Conservation (phyloP, 257 asterid genomes). For the Solanum lycopersicoides region DNA sequence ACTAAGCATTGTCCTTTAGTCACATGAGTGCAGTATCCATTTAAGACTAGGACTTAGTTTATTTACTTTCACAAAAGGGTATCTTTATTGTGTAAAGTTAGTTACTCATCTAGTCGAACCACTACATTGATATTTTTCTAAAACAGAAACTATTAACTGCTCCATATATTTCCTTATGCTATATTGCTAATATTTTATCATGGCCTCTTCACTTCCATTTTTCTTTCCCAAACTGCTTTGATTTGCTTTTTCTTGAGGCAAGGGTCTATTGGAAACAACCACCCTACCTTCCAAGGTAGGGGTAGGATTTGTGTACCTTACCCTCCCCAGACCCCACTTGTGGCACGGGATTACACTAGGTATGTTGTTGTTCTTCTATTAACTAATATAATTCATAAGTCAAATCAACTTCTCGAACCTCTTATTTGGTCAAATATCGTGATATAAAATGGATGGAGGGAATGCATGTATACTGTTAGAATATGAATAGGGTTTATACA, state of each 20-base stretch:
- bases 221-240: not conserved
- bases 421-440: not conserved
- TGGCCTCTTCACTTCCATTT: not conserved
- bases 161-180: not conserved
- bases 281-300: not conserved
- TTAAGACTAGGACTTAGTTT: not conserved
- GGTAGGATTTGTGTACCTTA: not conserved
- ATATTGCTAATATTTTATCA: not conserved
- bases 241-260: not conserved
- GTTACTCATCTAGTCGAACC: not conserved
- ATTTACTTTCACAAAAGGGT: not conserved
- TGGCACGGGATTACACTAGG: not conserved
- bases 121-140: not conserved
- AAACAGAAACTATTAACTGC: not conserved
- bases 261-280: not conserved
- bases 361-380: not conserved
- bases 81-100: not conserved
- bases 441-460: not conserved
- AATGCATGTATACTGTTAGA: not conserved
- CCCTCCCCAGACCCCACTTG: not conserved
- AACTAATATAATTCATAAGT: not conserved
- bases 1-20: not conserved
- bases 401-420: not conserved
- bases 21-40: not conserved
- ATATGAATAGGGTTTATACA: no score